Conservation (phyloP, 2,329 filamentous ascomycete genomes). For the Fusarium fracticaudum region DNA sequence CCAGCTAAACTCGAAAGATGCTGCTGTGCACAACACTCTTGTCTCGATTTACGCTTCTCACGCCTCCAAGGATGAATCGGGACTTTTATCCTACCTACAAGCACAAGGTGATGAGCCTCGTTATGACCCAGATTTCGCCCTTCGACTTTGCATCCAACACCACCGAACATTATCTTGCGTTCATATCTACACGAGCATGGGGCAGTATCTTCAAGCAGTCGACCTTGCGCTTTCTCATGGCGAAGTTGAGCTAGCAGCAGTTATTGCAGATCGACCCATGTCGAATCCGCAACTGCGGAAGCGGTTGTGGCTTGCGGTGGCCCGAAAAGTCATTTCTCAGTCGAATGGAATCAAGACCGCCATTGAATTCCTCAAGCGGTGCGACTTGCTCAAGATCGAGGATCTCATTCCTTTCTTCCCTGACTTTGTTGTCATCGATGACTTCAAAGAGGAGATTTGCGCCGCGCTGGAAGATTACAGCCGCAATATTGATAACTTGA, state of each 20-base stretch:
- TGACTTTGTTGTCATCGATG: conserved; percentile 97
- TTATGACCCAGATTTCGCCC: conserved; percentile 95
- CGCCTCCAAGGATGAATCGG: conserved; percentile 82
- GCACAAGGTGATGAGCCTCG: conserved; percentile 86
- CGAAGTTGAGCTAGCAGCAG: conserved; percentile 87
- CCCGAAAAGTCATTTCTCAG: conserved; percentile 90
- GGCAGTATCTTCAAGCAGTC: conserved; percentile 91
- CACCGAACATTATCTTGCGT: conserved; percentile 93
- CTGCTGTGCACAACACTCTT: conserved; percentile 95
- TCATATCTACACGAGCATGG: conserved; percentile 97
- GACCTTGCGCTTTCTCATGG: conserved; percentile 90
- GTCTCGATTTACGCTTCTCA: conserved; percentile 96
- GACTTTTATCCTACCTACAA: conserved; percentile 88
- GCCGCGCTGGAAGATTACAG: conserved; percentile 92
- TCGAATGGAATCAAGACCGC: conserved; percentile 90
- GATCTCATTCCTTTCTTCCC: conserved; percentile 98
- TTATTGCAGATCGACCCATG: conserved; percentile 87
- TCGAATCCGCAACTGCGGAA: conserved; percentile 85
- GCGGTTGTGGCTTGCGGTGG: conserved; percentile 94
- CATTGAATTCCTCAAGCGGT: conserved; percentile 91
- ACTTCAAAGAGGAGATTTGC: conserved; percentile 99
- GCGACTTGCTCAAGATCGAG: conserved; percentile 92
- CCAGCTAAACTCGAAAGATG: conserved; percentile 79
- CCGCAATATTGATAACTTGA: conserved; percentile 86
- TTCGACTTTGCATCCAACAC: conserved; percentile 94